Evolutionary conservation across 163 green algal genomes (phyloP).

Genomic region (Smithsoniella earleae): DNA sequence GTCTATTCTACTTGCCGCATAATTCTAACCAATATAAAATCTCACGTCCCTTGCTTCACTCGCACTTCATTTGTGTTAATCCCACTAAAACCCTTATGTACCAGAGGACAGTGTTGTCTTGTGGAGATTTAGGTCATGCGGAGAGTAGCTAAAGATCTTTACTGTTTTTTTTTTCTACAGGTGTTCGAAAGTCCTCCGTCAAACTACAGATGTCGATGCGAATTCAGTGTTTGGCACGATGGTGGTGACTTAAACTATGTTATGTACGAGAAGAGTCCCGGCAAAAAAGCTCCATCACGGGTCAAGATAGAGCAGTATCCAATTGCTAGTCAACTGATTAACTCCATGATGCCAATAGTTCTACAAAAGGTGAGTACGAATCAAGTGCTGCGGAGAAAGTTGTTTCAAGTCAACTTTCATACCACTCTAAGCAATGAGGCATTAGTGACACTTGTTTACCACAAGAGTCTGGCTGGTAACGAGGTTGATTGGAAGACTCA

Average conservation of each 20-base stretch:
- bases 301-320: constrained; percentile 60
- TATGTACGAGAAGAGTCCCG: constrained; percentile 3
- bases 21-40: too few species aligned
- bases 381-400: constrained; percentile 47
- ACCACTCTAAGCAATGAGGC: constrained; percentile 70
- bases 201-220: constrained; percentile 7
- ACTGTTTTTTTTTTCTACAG: too few species aligned
- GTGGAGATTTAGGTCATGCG: too few species aligned
- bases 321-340: constrained; percentile 61
- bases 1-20: too few species aligned
- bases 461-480: constrained; percentile 51
- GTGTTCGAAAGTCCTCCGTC: not conserved
- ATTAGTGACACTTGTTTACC: constrained; percentile 84
- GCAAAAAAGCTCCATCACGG: constrained; percentile 17
- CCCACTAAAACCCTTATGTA: too few species aligned
- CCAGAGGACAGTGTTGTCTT: too few species aligned
- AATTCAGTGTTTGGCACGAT: constrained; percentile 8
- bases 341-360: constrained; percentile 72
- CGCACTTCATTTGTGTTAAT: too few species aligned
- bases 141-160: too few species aligned
- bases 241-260: not conserved
- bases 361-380: constrained; percentile 40
- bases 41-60: too few species aligned
- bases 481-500: constrained; percentile 2
- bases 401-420: constrained; percentile 88